Percentiles rank a stretch among this genome's conserved stretches.
These are phyloP conservation scores for Phyllostachys edulis DNA, from an alignment of 176 grass and related monocot species.

Conservation along the genomic window DNA sequence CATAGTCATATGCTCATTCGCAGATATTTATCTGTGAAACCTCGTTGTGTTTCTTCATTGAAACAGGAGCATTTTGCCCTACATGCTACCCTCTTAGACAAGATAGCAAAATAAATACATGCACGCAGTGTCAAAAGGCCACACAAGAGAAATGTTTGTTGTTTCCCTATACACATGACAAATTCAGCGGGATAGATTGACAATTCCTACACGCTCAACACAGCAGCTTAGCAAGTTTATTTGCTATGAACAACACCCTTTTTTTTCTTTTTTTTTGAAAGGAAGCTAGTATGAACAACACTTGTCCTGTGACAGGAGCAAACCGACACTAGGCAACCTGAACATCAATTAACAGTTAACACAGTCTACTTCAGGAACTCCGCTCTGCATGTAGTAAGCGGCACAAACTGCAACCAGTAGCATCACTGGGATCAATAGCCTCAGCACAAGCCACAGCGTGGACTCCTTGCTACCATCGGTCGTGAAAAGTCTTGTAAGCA, in stretches of 20 bases:
- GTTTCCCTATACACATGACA: too few relatives aligned
- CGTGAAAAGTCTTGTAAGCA: conserved; percentile 31
- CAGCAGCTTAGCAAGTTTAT: neutral
- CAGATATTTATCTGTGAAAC: neutral
- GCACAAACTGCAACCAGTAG: conserved; percentile 41
- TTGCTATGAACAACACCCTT: neutral
- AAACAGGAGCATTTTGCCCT: neutral
- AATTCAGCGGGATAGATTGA: too few relatives aligned
- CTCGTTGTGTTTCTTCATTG: neutral
- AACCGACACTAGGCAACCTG: neutral
- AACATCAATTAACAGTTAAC: conserved; percentile 32
- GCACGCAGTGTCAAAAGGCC: too few relatives aligned
- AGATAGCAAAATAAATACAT: neutral
- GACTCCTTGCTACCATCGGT: conserved; percentile 31
- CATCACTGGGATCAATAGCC: conserved; percentile 40
- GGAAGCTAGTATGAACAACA: neutral
- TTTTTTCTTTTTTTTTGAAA: too few relatives aligned
- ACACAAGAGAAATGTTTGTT: too few relatives aligned
- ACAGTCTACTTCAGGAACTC: conserved; percentile 41
- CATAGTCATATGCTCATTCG: too few relatives aligned
- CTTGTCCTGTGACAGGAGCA: neutral
- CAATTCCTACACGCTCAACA: neutral
- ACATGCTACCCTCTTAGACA: neutral
- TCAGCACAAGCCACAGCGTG: conserved; percentile 42
- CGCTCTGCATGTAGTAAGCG: conserved; percentile 38